These are phyloP conservation scores for Cichorium intybus DNA, from an alignment of 140 eudicot genomes.

Conservation along the genomic window DNA sequence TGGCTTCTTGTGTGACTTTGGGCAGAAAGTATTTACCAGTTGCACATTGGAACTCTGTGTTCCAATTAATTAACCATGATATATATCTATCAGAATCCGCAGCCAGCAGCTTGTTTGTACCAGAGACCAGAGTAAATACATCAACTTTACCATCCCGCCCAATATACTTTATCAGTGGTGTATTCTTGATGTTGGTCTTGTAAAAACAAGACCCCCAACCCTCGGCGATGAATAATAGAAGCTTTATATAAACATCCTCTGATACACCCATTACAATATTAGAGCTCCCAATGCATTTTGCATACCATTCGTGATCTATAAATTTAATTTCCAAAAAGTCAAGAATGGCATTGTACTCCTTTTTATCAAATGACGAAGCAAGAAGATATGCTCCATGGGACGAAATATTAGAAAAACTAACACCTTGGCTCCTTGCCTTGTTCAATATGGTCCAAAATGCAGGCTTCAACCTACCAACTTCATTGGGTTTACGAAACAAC, in stretches of 20 bases:
- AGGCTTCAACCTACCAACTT: constrained; percentile 40
- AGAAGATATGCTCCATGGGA: constrained; percentile 39
- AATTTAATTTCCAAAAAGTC: constrained; percentile 28
- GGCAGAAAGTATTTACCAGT: constrained; percentile 26
- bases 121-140: not conserved
- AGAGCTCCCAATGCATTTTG: constrained; percentile 41
- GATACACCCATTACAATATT: constrained; percentile 39
- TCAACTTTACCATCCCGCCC: constrained; percentile 13
- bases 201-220: constrained; percentile 23
- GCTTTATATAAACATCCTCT: constrained; percentile 34
- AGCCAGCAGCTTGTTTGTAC: constrained; percentile 15
- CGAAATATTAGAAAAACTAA: constrained; percentile 25
- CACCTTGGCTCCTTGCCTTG: constrained; percentile 31
- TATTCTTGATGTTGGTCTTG: constrained; percentile 17
- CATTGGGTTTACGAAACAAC: constrained; percentile 38
- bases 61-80: constrained; percentile 50
- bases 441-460: constrained; percentile 37
- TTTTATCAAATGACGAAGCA: constrained; percentile 33
- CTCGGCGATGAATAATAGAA: constrained; percentile 33
- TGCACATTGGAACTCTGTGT: constrained; percentile 26
- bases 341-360: constrained; percentile 17
- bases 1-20: constrained; percentile 24
- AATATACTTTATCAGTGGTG: constrained; percentile 34
- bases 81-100: not conserved
- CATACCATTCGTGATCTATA: constrained; percentile 46